Percentiles rank a stretch among this genome's conserved stretches.
Evolutionary conservation across 2,329 filamentous ascomycete genomes (phyloP).

Genomic region (Ceratocystis eucalypticola): DNA sequence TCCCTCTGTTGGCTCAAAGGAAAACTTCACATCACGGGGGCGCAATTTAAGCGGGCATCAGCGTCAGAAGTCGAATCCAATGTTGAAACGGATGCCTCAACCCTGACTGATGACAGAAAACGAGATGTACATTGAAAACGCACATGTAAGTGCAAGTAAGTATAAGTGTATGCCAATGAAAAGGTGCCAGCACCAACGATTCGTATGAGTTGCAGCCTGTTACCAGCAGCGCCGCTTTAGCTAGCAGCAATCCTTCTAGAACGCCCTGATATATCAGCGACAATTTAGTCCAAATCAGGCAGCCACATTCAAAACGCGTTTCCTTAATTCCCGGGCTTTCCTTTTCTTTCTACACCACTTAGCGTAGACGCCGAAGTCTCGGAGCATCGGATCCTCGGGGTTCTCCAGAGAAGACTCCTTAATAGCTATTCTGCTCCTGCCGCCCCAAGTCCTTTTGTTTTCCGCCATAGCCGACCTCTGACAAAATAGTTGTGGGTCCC

Average conservation of each 20-base stretch:
- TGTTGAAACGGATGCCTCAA: not conserved
- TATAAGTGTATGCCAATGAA: not conserved
- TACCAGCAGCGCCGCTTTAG: no score
- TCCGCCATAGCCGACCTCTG: not conserved
- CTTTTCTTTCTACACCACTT: not conserved
- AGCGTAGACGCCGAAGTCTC: not conserved
- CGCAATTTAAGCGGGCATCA: no score
- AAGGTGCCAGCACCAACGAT: not conserved
- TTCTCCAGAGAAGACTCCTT: not conserved
- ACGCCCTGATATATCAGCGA: not conserved
- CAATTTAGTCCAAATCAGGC: not conserved
- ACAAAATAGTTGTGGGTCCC: not conserved
- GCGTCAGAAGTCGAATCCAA: no score
- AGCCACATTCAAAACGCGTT: not conserved
- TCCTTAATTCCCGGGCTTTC: not conserved
- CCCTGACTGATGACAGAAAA: not conserved
- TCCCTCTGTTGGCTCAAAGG: no score
- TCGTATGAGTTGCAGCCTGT: not conserved
- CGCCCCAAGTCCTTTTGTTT: not conserved
- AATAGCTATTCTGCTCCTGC: not conserved
- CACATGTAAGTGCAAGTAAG: not conserved
- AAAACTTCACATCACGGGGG: no score
- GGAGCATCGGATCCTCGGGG: not conserved
- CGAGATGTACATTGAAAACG: not conserved
- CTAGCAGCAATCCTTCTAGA: not conserved